Evolutionary conservation across 2,329 filamentous ascomycete species (phyloP), one percentile per base, ranked within the genome.

Genomic region (Cladorrhinum sp.): DNA sequence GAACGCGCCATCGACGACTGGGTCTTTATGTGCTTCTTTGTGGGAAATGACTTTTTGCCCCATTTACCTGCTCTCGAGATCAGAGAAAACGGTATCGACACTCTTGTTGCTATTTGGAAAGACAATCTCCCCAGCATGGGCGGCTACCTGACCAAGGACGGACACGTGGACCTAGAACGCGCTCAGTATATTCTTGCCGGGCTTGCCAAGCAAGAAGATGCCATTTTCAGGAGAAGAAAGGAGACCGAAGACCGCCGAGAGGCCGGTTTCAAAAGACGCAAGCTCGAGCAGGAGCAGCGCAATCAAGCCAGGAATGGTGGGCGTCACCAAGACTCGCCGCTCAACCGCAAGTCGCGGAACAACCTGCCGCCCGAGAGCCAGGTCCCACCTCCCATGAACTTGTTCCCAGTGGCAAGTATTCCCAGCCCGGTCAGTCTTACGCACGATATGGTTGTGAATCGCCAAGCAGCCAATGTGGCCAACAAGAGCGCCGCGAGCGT

Each of bases 1-100:
- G 95, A 99, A 76, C 87, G 95, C 66, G 93, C 93, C 24, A 85
- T 99, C 77, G 95, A 99, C 75, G 95, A 99, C 80, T 99, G 99
- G 77, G 98, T 99, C 73, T 85, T 99, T 64, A 97, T 99, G 92
- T 94, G 93, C 55, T 99, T 99, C 79, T 99, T 99, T 75, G 92
- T 99, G 69, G 95, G 95, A 73, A 99, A 99, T 75, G 96, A 99
- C 79, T 99, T 99, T 78, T 79, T 99, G 67, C 95, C 95, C 55
- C 95, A 99, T 81, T 80, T 99, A 61, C 95, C 95, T n/a, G 96
- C 94, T 70, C 82, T 99, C 61, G 95, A 98, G 74, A 98, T 99
- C 73, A 87, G 95, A 63, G 95, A 99, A 72, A 93, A 97, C 73
- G 94, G 94, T 54, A 99, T 99, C 71, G 94, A 99, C 72, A 96